phyloP scores from a whole-genome alignment of 805 yeast genomes.

The Yamadazyma philogaea region DNA sequence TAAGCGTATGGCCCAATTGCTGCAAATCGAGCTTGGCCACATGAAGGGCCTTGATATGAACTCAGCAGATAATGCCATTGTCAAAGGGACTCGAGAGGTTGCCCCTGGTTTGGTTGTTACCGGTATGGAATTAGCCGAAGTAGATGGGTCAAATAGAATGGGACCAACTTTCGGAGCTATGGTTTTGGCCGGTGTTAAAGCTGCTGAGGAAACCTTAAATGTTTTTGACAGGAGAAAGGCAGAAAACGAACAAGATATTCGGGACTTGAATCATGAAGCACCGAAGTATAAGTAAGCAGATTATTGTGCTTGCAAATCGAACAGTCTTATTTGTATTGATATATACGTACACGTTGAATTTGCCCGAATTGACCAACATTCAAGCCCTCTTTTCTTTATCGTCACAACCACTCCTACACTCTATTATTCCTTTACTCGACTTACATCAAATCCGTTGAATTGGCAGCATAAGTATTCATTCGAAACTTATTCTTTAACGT shows the following conservation, averaged over 20 bases:
- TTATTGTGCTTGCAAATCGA: no score
- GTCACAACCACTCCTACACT: no score
- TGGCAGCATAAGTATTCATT: no score
- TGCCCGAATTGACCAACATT: no score
- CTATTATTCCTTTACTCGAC: no score
- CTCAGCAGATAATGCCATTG: slow-evolving; percentile 72
- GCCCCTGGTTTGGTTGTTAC: slow-evolving; percentile 64
- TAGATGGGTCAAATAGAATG: slow-evolving; percentile 77
- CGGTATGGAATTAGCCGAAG: slow-evolving; percentile 79
- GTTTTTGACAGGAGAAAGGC: slow-evolving; percentile 24
- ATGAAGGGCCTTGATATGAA: slow-evolving; percentile 82
- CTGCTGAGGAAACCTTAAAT: slow-evolving; percentile 56
- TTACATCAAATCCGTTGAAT: no score
- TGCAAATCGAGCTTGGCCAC: slow-evolving; percentile 46
- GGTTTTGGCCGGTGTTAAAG: slow-evolving; percentile 76
- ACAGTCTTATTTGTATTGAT: no score
- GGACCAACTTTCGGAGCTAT: slow-evolving; percentile 84
- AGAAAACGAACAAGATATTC: slow-evolving; percentile 12
- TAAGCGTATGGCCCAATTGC: slow-evolving; percentile 48
- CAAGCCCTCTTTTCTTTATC: no score
- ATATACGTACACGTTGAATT: no score
- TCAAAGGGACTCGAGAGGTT: slow-evolving; percentile 63
- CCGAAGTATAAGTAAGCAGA: no score
- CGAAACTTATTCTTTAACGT: no score
- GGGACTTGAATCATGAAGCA: slow-evolving; percentile 9